These are phyloP conservation scores for Lepiota venenata DNA, from an alignment of 768 basidiomycete genomes.

Conservation along the genomic window DNA sequence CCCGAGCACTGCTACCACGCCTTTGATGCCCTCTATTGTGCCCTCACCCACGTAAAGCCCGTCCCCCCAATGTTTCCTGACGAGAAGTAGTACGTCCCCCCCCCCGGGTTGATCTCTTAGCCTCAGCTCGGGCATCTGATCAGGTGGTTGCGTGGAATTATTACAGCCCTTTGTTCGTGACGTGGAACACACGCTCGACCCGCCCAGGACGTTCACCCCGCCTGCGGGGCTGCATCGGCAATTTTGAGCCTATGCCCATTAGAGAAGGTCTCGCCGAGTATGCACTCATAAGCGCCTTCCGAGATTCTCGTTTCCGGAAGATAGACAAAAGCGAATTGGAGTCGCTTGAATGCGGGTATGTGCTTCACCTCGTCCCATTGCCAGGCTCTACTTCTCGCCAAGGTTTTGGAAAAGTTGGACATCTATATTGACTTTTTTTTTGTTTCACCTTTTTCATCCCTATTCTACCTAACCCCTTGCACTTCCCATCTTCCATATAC, in stretches of 20 bases:
- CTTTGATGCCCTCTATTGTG: slow-evolving; percentile 78
- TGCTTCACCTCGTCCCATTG: slow-evolving; percentile 14
- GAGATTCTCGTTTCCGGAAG: slow-evolving; percentile 81
- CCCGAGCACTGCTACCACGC: slow-evolving; percentile 79
- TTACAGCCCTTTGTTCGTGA: slow-evolving; percentile 88
- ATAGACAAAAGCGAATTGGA: slow-evolving; percentile 77
- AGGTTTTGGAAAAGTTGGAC: not conserved
- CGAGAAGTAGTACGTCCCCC: slow-evolving; percentile 67
- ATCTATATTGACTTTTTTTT: slow-evolving; percentile 14
- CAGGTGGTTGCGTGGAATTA: not conserved
- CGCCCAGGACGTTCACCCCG: slow-evolving; percentile 57
- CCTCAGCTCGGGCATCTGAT: not conserved
- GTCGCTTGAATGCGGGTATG: slow-evolving; percentile 84
- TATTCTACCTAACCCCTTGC: slow-evolving; percentile 2
- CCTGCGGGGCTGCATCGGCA: slow-evolving; percentile 94
- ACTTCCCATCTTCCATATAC: not conserved
- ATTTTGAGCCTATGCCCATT: slow-evolving; percentile 75
- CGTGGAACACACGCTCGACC: slow-evolving; percentile 80
- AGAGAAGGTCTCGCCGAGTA: slow-evolving; percentile 83
- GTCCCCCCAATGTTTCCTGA: slow-evolving; percentile 63
- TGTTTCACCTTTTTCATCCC: not conserved
- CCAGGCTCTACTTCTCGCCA: not conserved
- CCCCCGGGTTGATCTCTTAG: not conserved
- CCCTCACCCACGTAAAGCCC: slow-evolving; percentile 56
- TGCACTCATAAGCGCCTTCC: slow-evolving; percentile 87